Evolutionary conservation across 2,329 filamentous ascomycete species (phyloP), one percentile per base, ranked within the genome.

Genomic region (Emergomyces pasteurianus): DNA sequence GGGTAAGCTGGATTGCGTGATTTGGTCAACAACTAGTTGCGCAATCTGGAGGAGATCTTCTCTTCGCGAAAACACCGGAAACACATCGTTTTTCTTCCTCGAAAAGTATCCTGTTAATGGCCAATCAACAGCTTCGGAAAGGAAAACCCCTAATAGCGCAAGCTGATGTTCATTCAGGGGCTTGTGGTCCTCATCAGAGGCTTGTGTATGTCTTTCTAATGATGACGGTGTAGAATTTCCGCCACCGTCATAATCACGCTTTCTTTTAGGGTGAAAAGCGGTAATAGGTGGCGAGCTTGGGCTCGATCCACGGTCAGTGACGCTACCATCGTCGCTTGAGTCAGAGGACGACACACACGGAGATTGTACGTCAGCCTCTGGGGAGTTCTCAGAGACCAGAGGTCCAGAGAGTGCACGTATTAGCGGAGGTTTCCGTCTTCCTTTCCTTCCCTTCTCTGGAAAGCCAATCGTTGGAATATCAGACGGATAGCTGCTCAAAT

Each of bases 1-100:
- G 40, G 70, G 64, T 12, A 78, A 66, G n/a, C 73, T 77, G 14
- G 76, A 77, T 63, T 78, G 76, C 2, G 74, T 76, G 54, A 78
- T 65, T 67, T 77, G 75, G 52, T 77, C 75, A 26, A 74, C 73
- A 26, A 77, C 61, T 8, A 77, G 62, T 60, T 77, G 75, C 16
- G 74, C 74, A 53, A 76, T 65, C 59, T 74, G 68, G 40, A 75
- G 69, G 34, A 74, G 69, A 46, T 70, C 68, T 54, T 76, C 75
- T 52, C 67, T 72, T 50, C 69, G 67, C 40, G 67, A 60, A 36
- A 76, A 68, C 6, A 70, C 67, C 5, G 75, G 72, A 3, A 67
- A 63, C 52, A 71, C 61, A 23, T 68, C 67, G 34, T 65, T 72
- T 52, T 73, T 69, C 23, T 68, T 66, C 18, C 72, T 60, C 40